Evolutionary conservation across 768 basidiomycete species (phyloP).

Genomic region (Lactarius indigo): DNA sequence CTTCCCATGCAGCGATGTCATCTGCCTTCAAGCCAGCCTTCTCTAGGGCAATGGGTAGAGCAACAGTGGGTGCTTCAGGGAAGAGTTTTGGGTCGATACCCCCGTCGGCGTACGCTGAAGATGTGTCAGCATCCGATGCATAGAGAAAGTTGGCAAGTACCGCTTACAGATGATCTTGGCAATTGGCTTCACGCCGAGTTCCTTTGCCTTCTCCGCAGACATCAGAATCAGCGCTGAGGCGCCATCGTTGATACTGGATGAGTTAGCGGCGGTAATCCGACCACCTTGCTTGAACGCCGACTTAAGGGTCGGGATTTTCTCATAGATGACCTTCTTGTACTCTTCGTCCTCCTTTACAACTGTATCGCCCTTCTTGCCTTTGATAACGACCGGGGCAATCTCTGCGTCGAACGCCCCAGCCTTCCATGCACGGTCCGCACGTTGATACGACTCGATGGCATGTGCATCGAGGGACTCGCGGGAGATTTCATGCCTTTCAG

Average conservation of each 20-base stretch:
- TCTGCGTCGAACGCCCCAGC: constrained; percentile 81
- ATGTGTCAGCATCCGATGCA: constrained; percentile 5
- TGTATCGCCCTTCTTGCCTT: constrained; percentile 91
- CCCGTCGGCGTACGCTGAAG: constrained; percentile 89
- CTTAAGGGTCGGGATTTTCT: constrained; percentile 85
- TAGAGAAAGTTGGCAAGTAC: constrained; percentile 6
- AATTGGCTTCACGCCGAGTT: constrained; percentile 87
- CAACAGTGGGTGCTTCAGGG: constrained; percentile 90
- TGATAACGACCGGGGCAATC: constrained; percentile 85
- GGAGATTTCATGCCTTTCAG: constrained; percentile 75
- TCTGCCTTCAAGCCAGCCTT: constrained; percentile 77
- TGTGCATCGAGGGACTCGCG: constrained; percentile 88
- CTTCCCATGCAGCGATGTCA: constrained; percentile 90
- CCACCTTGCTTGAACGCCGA: constrained; percentile 91
- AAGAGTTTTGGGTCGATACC: constrained; percentile 97
- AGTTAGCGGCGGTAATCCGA: constrained; percentile 94
- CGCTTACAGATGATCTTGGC: constrained; percentile 89
- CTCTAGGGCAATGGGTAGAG: constrained; percentile 83
- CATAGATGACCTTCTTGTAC: constrained; percentile 93
- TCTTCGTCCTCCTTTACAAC: constrained; percentile 94
- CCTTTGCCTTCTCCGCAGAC: constrained; percentile 88
- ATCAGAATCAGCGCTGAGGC: constrained; percentile 94
- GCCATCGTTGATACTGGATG: constrained; percentile 92
- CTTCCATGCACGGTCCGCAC: constrained; percentile 89
- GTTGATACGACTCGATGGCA: constrained; percentile 92